A percentile compares a stretch with the other conserved stretches of the same genome.
Conservation (phyloP, 345 rosid genomes). For the Linum trigynum region DNA sequence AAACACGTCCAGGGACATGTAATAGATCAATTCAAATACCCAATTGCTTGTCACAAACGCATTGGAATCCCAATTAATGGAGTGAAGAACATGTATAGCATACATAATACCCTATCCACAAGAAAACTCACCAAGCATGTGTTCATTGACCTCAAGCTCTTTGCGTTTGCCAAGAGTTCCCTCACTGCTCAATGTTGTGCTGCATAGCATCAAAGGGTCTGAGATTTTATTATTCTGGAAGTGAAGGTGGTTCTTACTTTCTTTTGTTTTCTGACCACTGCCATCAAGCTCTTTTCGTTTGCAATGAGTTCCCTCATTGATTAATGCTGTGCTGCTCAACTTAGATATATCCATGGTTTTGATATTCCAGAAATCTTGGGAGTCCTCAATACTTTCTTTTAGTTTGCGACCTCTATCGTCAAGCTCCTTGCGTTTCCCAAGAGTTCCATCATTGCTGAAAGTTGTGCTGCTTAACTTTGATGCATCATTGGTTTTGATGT, state of each 20-base stretch:
- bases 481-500: background rate
- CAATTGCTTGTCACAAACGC: background rate
- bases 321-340: background rate
- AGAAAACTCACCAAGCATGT: constrained; percentile 27
- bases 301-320: background rate
- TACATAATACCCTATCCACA: constrained; percentile 16
- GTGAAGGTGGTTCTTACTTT: background rate
- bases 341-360: background rate
- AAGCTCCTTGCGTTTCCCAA: background rate
- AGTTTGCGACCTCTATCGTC: background rate
- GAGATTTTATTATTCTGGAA: background rate
- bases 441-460: background rate
- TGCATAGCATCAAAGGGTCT: background rate
- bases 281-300: background rate
- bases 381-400: background rate
- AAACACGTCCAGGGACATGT: background rate
- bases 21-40: constrained; percentile 2
- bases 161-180: constrained; percentile 20
- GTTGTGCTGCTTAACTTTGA: background rate
- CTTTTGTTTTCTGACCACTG: background rate
- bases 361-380: background rate
- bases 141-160: constrained; percentile 21
- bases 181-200: background rate
- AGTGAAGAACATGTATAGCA: constrained; percentile 13
- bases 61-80: constrained; percentile 15